Conservation (phyloP, 805 yeast genomes). For the Zygotorulaspora florentina region DNA sequence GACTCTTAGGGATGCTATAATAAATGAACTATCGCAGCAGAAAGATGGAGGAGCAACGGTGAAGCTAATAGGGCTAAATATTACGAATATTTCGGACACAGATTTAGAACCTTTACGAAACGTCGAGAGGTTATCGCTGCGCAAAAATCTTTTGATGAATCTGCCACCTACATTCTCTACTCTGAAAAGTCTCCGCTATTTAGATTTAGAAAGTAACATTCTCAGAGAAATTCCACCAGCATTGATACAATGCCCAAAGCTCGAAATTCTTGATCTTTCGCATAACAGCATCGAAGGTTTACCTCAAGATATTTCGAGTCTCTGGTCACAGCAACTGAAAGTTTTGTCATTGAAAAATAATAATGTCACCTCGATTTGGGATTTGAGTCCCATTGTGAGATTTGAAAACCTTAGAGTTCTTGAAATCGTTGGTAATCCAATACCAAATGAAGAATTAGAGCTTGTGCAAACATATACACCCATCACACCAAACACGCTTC, state of each 20-base stretch:
- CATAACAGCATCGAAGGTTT: conserved; percentile 48
- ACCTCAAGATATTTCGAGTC: conserved; percentile 40
- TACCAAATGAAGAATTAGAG: conserved; percentile 51
- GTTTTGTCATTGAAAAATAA: conserved; percentile 62
- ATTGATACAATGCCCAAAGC: conserved; percentile 36
- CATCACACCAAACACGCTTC: conserved; percentile 38
- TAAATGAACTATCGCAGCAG: conserved; percentile 15
- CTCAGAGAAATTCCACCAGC: conserved; percentile 51
- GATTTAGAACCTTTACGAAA: conserved; percentile 37
- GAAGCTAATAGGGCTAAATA: conserved; percentile 39
- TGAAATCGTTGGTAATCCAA: conserved; percentile 54
- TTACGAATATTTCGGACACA: conserved; percentile 38
- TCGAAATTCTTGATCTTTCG: conserved; percentile 67
- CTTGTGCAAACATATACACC: conserved; percentile 37
- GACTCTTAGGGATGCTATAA: conserved; percentile 10
- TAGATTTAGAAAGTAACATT: conserved; percentile 63
- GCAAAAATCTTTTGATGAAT: conserved; percentile 44
- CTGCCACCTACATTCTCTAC: conserved; percentile 47
- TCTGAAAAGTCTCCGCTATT: conserved; percentile 47
- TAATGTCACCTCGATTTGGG: conserved; percentile 40
- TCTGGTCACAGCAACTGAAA: conserved; percentile 43
- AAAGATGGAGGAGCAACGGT: conserved; percentile 27
- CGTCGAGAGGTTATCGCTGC: conserved; percentile 51
- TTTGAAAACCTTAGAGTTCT: conserved; percentile 51
- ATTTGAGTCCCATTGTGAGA: conserved; percentile 52